Conservation (phyloP, 164 flowering plant species). For the Stephania japonica region DNA sequence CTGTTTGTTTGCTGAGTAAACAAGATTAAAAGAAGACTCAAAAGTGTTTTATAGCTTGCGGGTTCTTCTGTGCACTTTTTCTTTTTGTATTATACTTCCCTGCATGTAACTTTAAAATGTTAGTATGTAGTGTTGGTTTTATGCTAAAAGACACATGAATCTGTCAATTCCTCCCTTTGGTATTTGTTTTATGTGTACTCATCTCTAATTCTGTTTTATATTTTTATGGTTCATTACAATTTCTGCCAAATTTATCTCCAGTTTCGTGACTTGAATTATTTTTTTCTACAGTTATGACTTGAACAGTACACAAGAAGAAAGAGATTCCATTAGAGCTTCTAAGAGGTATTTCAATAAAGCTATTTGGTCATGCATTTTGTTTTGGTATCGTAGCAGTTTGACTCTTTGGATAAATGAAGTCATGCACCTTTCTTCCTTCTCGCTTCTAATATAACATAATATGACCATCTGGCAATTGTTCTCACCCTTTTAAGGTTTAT, state of each 20-base stretch:
- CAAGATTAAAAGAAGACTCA: background rate
- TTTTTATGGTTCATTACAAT: background rate
- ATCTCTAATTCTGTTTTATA: background rate
- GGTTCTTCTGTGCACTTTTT: background rate
- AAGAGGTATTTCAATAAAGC: conserved; percentile 33
- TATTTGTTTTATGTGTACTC: background rate
- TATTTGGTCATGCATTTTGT: background rate
- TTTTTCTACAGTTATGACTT: conserved; percentile 33
- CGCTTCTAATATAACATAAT: background rate
- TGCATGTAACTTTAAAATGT: background rate
- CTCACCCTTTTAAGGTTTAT: background rate
- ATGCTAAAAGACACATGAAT: background rate
- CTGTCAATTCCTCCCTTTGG: background rate
- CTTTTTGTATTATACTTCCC: background rate
- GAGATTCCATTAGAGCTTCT: conserved; percentile 30
- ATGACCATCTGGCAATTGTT: background rate
- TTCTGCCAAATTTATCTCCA: background rate
- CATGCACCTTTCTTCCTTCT: background rate
- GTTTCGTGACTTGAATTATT: background rate
- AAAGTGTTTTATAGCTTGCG: background rate
- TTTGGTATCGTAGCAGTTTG: background rate
- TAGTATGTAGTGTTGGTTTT: background rate
- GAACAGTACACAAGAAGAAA: conserved; percentile 48
- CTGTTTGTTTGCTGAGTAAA: background rate
- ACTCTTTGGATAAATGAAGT: background rate